These are phyloP conservation scores for Aureobasidium sp. DNA, from an alignment of 2,329 filamentous ascomycete genomes.

Conservation along the genomic window DNA sequence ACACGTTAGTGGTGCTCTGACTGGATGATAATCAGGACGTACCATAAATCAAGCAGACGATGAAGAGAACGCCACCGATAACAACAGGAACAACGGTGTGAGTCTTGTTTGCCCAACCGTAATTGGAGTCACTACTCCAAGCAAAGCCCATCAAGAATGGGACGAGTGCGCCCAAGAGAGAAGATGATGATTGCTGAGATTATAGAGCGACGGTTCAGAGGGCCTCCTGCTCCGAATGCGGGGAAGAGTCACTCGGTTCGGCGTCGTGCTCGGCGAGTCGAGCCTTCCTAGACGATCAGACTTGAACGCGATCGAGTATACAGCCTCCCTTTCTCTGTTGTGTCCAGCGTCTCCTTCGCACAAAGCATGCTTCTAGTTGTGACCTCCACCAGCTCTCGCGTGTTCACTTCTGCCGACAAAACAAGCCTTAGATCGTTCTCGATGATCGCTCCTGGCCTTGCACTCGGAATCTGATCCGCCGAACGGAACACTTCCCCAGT, in stretches of 20 bases:
- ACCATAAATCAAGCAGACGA: conserved; percentile 5
- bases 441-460: neutral
- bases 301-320: neutral
- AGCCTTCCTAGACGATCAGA: neutral
- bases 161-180: neutral
- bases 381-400: too few species aligned
- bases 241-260: neutral
- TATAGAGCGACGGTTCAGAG: neutral
- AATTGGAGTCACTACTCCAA: conserved; percentile 4
- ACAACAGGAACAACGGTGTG: conserved; percentile 8
- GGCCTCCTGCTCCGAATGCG: neutral
- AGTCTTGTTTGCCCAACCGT: conserved; percentile 3
- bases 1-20: neutral
- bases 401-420: too few species aligned
- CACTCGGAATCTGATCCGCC: neutral
- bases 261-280: neutral
- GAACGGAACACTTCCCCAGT: neutral
- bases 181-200: neutral
- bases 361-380: too few species aligned
- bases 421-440: neutral
- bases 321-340: neutral
- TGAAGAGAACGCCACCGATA: conserved; percentile 5
- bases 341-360: too few species aligned
- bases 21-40: neutral
- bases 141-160: conserved; percentile 10